Base-by-base conservation (phyloP, 305 asterid genomes). In the Fraxinus ornus region DNA sequence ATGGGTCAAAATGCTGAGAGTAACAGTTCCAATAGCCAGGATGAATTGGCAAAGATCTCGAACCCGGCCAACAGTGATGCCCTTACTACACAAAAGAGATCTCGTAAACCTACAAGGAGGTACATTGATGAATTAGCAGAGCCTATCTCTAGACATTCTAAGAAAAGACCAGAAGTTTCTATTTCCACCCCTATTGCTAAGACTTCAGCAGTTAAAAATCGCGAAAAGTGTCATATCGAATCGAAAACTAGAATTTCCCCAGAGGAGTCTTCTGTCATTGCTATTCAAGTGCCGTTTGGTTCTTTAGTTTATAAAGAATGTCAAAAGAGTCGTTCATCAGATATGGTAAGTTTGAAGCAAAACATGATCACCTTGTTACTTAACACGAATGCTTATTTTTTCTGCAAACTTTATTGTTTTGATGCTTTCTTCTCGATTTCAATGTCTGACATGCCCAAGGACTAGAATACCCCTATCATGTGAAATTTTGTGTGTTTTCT, bases 241-340 rank as follows among this genome's bases (percentile, higher is more conserved):
- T 60, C 93, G 82, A 84, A 72, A 47, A 77, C 85, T 74, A 88
- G 24, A 80, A 85, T 86, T 36, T 86, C 89, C 36, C 81, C 85
- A 7, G 97, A 91, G 80, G 98, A 90, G 78, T 64, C 91, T 24
- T 60, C 90, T 82, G 90, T 83, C 37, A 84, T 74, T 81, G 97
- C 97, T 83, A 94, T 94, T 84, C 98, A 94, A 90, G 98, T 94
- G 81, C 98, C 98, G 12, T 94, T 94, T 79, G 97, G 88, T 78
- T 90, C 97, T 81, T 83, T 91, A 52, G 88, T 84, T 78, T 88
- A 83, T 28, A 86, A 88, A 76, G 96, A 91, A 88, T 78, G 88
- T 80, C 85, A 87, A 5, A 83, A 88, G 80, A 86, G 81, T 73
- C 91, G 81, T 62, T 71, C 72, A 35, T 70, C 81, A 81, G 83